phyloP scores from a whole-genome alignment of 164 flowering plant genomes.

The Magnolia sinica region DNA sequence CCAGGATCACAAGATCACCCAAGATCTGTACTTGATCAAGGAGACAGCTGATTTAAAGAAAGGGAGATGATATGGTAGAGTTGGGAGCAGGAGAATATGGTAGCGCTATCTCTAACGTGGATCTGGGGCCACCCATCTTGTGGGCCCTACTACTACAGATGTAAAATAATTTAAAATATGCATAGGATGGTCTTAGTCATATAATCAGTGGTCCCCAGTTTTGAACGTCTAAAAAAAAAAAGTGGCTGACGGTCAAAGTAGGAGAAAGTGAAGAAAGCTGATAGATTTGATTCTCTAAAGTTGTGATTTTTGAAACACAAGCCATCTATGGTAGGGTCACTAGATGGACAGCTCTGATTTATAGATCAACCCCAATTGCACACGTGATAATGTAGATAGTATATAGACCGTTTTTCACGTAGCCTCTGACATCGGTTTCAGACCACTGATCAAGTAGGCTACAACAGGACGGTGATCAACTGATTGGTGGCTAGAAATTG shows the following conservation, averaged over 20 bases:
- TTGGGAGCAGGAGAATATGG: neutral
- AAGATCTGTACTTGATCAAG: neutral
- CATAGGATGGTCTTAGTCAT: no score
- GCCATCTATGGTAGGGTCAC: neutral
- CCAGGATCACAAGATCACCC: neutral
- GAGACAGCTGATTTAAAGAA: neutral
- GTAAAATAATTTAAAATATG: no score
- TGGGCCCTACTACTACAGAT: no score
- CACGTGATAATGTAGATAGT: no score
- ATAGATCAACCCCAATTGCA: neutral
- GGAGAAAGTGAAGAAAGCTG: neutral
- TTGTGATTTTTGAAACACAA: neutral
- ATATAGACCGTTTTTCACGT: no score
- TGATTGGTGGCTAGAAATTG: no score
- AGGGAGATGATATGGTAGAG: neutral
- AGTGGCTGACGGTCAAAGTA: neutral
- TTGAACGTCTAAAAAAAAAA: neutral
- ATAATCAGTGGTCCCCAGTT: neutral
- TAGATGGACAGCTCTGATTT: neutral
- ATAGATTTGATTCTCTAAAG: neutral
- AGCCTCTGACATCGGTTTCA: no score
- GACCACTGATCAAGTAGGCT: no score
- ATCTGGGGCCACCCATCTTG: neutral
- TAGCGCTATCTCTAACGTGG: neutral
- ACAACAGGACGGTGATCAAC: no score